phyloP scores from a whole-genome alignment of 495 filamentous ascomycete species.

The Letharia lupina region DNA sequence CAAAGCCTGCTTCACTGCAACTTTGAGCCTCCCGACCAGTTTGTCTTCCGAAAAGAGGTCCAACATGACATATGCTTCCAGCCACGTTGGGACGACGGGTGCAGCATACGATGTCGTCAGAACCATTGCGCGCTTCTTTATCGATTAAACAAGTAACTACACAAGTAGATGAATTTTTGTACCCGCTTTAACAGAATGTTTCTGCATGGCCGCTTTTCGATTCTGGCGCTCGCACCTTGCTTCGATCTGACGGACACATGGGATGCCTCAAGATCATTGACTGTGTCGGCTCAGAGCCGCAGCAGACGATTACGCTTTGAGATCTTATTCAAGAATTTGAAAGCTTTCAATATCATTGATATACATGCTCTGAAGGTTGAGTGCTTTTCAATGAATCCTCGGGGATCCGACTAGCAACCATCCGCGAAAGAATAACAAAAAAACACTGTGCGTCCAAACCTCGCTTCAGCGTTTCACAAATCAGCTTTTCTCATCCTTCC shows the following conservation, averaged over 20 bases:
- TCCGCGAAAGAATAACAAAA: neutral
- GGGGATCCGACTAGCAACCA: neutral
- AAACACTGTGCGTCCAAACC: neutral
- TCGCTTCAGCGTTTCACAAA: too few relatives aligned
- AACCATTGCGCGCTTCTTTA: neutral
- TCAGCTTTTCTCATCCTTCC: neutral
- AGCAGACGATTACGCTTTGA: neutral
- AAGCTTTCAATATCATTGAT: neutral
- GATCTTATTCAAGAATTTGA: neutral
- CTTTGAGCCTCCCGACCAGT: neutral
- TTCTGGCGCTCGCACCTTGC: too few relatives aligned
- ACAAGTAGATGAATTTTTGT: too few relatives aligned
- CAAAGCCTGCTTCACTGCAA: neutral
- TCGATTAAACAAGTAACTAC: too few relatives aligned
- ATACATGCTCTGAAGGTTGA: neutral
- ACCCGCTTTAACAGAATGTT: too few relatives aligned
- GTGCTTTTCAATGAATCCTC: neutral
- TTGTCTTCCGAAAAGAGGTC: neutral
- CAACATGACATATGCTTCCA: neutral
- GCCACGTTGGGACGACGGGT: neutral
- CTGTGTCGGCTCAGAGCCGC: neutral
- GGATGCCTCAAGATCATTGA: too few relatives aligned
- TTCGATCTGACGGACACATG: too few relatives aligned
- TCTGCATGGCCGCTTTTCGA: too few relatives aligned
- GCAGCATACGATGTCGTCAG: neutral